Conservation (phyloP, 768 basidiomycete species). For the Crassisporium funariophilum region DNA sequence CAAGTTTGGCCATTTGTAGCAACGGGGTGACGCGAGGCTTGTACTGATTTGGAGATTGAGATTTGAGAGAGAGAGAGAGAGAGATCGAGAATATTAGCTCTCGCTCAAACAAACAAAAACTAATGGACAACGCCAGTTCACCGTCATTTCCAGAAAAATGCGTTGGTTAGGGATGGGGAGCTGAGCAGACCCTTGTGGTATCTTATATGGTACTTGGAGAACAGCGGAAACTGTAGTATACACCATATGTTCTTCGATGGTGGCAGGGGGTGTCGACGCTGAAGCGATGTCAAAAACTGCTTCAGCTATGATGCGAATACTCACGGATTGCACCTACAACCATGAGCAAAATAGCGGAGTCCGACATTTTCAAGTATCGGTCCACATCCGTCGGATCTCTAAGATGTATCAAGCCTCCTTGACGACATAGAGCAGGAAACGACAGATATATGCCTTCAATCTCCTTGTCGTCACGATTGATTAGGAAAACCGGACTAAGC, state of each 20-base stretch:
- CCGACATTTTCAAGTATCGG: constrained; percentile 23
- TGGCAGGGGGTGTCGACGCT: not conserved
- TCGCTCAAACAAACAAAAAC: not conserved
- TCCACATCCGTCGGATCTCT: constrained; percentile 32
- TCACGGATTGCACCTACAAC: constrained; percentile 37
- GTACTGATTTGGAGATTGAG: constrained; percentile 18
- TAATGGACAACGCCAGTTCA: too few species aligned
- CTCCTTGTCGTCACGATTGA: constrained; percentile 34
- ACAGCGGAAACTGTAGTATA: not conserved
- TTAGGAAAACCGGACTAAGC: constrained; percentile 51
- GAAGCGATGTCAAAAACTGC: not conserved
- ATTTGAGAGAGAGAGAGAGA: not conserved
- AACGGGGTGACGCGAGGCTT: constrained; percentile 34
- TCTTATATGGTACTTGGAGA: not conserved
- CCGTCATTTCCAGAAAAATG: not conserved
- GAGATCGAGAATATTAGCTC: not conserved
- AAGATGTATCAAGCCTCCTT: constrained; percentile 31
- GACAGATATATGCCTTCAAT: constrained; percentile 27
- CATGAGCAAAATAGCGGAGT: constrained; percentile 24
- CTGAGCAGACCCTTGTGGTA: not conserved
- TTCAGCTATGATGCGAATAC: too few species aligned
- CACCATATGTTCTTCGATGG: not conserved
- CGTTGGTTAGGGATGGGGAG: not conserved
- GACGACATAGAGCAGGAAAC: constrained; percentile 20
- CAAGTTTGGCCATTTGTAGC: constrained; percentile 34